Base-by-base conservation (phyloP, 2,329 filamentous ascomycete species). In the Nectriaceae sp. region DNA sequence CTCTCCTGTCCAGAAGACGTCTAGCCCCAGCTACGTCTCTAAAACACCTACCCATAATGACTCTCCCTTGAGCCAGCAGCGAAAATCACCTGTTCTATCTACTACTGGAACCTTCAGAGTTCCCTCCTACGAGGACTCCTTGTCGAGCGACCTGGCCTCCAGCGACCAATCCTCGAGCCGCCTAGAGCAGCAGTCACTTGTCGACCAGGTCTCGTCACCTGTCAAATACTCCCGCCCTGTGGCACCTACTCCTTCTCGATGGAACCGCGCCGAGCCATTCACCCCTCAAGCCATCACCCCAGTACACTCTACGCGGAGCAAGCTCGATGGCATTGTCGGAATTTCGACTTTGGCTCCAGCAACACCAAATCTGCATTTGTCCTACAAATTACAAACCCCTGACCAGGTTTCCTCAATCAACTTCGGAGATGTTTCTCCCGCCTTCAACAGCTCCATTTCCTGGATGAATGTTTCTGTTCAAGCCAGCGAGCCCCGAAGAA, bases 231-330 rank as follows among this genome's bases (percentile, higher is more conserved):
- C 49, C 22, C 61, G 63, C 21, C 63, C 63, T 10, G 42, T 57
- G n/a, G 63, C 59, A n/a, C 65, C 63, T 13, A 67, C 65, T 10
- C 65, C 65, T 4, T 61, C 60, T 15, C 59, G 53, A 21, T 65
- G 61, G 62, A 52, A 56, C 35, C 55, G 50, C 24, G 26, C 11
- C 5, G 57, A 60, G 19, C 57, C 62, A 10, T 42, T 57, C 10
- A 61, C 65, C 8, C 63, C 64, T 6, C 46, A 47, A 19, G 42
- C 41, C 4, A 47, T 47, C 1, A 60, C 57, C 11, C 61, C 56
- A 3, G 31, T 52, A 21, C 44, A 47, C 3, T 24, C 48, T 11
- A 44, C 11, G 6, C 46, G 21, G 2, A 42, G 42, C n/a, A 15
- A 21, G 29, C 47, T 39, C 3, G 50, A 44, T 26, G 56, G 52